A percentile compares a stretch with the other conserved stretches of the same genome.
phyloP scores from a whole-genome alignment of 805 yeast genomes.

The Candida cerambycidarum region DNA sequence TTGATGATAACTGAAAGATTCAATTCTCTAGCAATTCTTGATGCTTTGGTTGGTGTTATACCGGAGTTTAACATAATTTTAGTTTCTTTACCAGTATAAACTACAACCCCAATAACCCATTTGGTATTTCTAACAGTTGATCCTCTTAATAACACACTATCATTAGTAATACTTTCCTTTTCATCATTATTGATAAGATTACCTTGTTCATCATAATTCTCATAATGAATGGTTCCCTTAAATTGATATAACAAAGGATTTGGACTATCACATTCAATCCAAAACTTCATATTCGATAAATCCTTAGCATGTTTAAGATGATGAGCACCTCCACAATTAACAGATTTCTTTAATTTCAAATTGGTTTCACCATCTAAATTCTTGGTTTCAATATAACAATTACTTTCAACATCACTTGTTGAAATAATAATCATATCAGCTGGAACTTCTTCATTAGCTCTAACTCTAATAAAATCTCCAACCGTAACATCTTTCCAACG shows the following conservation, averaged over 20 bases:
- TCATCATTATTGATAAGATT: slow-evolving; percentile 34
- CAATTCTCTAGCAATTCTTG: slow-evolving; percentile 63
- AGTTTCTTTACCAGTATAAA: slow-evolving; percentile 75
- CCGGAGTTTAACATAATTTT: slow-evolving; percentile 80
- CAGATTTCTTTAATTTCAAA: slow-evolving; percentile 56
- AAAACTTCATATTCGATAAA: slow-evolving; percentile 54
- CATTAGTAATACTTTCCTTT: slow-evolving; percentile 58
- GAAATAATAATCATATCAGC: slow-evolving; percentile 68
- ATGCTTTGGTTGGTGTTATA: slow-evolving; percentile 70
- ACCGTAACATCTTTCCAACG: slow-evolving; percentile 71
- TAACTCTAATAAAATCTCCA: slow-evolving; percentile 71
- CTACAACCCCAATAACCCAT: slow-evolving; percentile 72
- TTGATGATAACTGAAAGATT: slow-evolving; percentile 66
- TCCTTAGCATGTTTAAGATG: slow-evolving; percentile 56
- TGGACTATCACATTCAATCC: slow-evolving; percentile 75
- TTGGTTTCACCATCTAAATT: slow-evolving; percentile 85
- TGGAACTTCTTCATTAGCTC: slow-evolving; percentile 76
- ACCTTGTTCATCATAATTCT: slow-evolving; percentile 32
- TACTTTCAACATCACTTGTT: slow-evolving; percentile 66
- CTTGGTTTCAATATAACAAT: slow-evolving; percentile 76
- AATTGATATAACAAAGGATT: slow-evolving; percentile 61
- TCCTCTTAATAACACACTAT: slow-evolving; percentile 70
- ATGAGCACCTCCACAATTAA: slow-evolving; percentile 50
- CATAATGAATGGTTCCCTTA: slow-evolving; percentile 64
- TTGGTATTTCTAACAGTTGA: slow-evolving; percentile 70